Percentiles rank a stretch among this genome's conserved stretches.
Evolutionary conservation across 2,329 filamentous ascomycete genomes (phyloP).

Genomic region (Aspergillus puulaauensis): DNA sequence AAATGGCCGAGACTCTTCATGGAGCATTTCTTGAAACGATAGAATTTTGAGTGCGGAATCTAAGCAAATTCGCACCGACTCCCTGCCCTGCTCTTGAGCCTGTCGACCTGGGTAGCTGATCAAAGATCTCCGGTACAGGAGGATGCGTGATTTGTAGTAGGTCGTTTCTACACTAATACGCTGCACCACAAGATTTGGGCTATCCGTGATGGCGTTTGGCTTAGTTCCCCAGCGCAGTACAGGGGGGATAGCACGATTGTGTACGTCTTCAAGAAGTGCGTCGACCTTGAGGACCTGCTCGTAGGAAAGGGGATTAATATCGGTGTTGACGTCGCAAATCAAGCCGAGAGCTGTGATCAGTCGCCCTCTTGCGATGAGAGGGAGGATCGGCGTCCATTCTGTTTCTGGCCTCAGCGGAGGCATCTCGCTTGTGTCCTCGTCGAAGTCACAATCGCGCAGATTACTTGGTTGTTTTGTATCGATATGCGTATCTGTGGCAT

Average conservation of each 20-base stretch:
- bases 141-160: neutral
- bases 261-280: neutral
- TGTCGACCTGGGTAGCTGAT: neutral
- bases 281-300: neutral
- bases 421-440: neutral
- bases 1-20: neutral
- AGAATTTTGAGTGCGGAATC: neutral
- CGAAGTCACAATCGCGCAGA: neutral
- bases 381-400: constrained; percentile 1
- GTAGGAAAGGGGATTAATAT: neutral
- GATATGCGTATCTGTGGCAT: neutral
- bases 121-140: neutral
- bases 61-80: neutral
- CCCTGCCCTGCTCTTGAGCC: neutral
- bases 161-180: neutral
- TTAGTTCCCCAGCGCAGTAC: neutral
- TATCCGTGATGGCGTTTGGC: neutral
- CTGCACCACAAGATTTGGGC: neutral
- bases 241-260: neutral
- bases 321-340: neutral
- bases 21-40: neutral
- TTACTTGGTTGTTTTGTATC: neutral
- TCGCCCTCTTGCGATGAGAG: neutral
- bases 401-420: neutral
- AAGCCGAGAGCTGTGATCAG: neutral